Conservation (phyloP, 768 basidiomycete species). For the Phanerochaete sordida region DNA sequence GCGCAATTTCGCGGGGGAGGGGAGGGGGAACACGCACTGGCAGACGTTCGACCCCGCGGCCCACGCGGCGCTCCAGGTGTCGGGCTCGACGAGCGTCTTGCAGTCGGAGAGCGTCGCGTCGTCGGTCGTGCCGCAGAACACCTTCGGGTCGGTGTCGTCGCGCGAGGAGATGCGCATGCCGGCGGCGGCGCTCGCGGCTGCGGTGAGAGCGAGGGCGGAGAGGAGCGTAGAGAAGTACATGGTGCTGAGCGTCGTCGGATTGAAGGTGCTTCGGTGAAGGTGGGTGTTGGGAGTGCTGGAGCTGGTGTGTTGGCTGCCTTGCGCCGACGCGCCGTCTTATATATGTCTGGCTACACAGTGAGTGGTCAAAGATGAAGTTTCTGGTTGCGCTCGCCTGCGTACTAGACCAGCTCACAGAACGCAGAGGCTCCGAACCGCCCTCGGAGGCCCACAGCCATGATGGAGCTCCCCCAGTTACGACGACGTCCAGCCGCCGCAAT, state of each 20-base stretch:
- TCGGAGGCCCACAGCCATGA: background rate
- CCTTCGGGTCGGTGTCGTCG: background rate
- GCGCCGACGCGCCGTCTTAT: too few species aligned
- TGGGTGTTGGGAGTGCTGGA: too few species aligned
- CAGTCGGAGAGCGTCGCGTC: background rate
- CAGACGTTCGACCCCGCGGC: background rate
- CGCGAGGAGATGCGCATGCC: background rate
- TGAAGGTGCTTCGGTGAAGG: too few species aligned
- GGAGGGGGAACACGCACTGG: background rate
- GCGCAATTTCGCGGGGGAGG: background rate
- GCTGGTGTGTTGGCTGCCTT: too few species aligned
- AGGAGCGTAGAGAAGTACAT: background rate
- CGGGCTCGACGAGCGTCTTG: background rate
- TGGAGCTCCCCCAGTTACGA: background rate
- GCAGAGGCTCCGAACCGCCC: too few species aligned
- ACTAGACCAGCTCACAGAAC: too few species aligned
- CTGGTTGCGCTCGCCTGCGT: too few species aligned
- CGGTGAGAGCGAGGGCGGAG: background rate
- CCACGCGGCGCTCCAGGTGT: background rate
- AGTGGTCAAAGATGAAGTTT: too few species aligned
- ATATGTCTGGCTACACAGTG: too few species aligned
- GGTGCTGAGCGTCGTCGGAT: background rate
- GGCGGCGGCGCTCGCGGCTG: background rate
- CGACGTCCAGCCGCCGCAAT: background rate
- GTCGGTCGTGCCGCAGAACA: background rate